These are phyloP conservation scores for Buddleja alternifolia DNA, from an alignment of 257 asterid genomes.

Conservation along the genomic window DNA sequence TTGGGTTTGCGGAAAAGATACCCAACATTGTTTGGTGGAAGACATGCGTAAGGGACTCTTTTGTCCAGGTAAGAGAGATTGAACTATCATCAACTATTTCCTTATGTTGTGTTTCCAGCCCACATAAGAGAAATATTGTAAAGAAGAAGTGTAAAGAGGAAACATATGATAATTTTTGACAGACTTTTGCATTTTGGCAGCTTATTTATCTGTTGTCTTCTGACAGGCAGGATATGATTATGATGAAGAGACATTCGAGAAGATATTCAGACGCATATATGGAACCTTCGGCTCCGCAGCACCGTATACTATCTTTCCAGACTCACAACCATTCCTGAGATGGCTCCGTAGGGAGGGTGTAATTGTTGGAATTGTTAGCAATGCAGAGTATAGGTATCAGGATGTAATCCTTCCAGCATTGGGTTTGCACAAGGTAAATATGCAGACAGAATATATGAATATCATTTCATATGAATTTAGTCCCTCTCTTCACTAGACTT, in stretches of 20 bases:
- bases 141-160: not conserved
- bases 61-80: conserved; percentile 63
- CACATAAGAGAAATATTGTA: not conserved
- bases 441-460: not conserved
- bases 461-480: not conserved
- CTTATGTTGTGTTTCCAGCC: conserved; percentile 7
- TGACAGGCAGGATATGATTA: conserved; percentile 96
- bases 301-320: conserved; percentile 78
- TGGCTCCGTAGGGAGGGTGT: conserved; percentile 76
- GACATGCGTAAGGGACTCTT: conserved; percentile 87
- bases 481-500: not conserved
- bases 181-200: conserved; percentile 4
- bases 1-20: conserved; percentile 84
- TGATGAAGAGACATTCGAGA: conserved; percentile 91
- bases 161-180: not conserved
- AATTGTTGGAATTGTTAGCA: conserved; percentile 84
- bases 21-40: conserved; percentile 97
- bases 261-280: conserved; percentile 80
- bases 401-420: conserved; percentile 95
- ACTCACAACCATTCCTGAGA: conserved; percentile 81
- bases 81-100: not conserved
- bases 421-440: conserved; percentile 75
- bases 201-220: conserved; percentile 23
- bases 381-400: conserved; percentile 85
- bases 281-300: conserved; percentile 94